A percentile compares a stretch with the other conserved stretches of the same genome.
Evolutionary conservation across 2,329 filamentous ascomycete species (phyloP).

Genomic region (Diaporthe ampelina): DNA sequence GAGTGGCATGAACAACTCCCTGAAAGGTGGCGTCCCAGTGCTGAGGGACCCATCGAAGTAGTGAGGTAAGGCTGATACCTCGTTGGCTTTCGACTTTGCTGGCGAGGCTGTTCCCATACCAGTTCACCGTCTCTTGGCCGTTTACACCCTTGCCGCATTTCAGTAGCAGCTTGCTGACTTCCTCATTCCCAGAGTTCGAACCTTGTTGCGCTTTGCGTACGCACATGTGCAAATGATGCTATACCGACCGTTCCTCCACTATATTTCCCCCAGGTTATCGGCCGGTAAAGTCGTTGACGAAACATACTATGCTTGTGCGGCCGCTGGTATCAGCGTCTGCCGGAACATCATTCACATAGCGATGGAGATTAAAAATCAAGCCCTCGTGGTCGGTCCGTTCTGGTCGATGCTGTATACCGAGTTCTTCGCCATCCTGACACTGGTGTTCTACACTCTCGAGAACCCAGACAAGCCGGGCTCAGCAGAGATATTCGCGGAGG

Average conservation of each 20-base stretch:
- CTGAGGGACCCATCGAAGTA: slow-evolving; percentile 80
- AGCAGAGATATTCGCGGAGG: slow-evolving; percentile 87
- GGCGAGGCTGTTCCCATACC: not conserved
- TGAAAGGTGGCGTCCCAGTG: slow-evolving; percentile 81
- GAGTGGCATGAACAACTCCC: slow-evolving; percentile 78
- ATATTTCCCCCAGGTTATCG: slow-evolving; percentile 76
- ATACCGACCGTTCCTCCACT: slow-evolving; percentile 87
- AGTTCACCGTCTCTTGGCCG: not conserved
- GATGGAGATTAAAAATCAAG: slow-evolving; percentile 80
- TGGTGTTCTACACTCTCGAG: slow-evolving; percentile 85
- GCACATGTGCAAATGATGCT: slow-evolving; percentile 87
- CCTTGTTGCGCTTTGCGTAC: slow-evolving; percentile 83
- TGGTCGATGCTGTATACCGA: slow-evolving; percentile 91
- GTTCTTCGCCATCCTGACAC: slow-evolving; percentile 84
- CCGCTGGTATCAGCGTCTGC: slow-evolving; percentile 72
- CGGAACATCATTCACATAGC: slow-evolving; percentile 85
- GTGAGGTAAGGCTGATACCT: slow-evolving; percentile 72
- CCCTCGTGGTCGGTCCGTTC: slow-evolving; percentile 83
- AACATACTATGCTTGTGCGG: slow-evolving; percentile 81
- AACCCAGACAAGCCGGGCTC: slow-evolving; percentile 82
- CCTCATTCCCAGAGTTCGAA: slow-evolving; percentile 68
- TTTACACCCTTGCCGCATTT: no score
- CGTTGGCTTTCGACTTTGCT: not conserved
- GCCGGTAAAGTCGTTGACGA: slow-evolving; percentile 75
- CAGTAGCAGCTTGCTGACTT: slow-evolving; percentile 42